phyloP scores from a whole-genome alignment of 225 moss, liverwort and hornwort species.

The Physcomitrellopsis africana region DNA sequence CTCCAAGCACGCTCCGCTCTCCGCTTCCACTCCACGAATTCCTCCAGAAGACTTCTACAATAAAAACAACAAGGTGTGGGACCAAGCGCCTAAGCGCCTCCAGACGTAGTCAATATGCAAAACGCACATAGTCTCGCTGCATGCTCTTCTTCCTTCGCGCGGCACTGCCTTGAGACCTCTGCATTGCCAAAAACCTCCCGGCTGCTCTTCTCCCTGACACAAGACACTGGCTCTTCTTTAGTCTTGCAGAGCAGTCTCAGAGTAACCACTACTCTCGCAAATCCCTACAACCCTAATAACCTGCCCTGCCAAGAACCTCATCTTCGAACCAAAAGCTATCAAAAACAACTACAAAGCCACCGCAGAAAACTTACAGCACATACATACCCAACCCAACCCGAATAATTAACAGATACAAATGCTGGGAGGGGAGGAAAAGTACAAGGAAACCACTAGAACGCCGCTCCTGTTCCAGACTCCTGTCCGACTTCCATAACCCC shows the following conservation, averaged over 20 bases:
- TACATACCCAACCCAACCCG: not conserved
- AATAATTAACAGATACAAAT: not conserved
- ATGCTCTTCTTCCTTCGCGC: conserved; percentile 20
- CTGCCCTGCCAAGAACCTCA: conserved; percentile 25
- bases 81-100: not conserved
- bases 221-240: not conserved
- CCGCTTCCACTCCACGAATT: conserved; percentile 6
- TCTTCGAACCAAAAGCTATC: conserved; percentile 1
- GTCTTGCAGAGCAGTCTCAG: not conserved
- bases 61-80: not conserved
- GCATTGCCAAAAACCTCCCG: conserved; percentile 24
- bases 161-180: conserved; percentile 28
- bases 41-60: not conserved
- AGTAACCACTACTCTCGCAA: conserved; percentile 5
- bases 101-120: conserved; percentile 12
- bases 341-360: not conserved
- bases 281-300: conserved; percentile 36
- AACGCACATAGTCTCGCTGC: conserved; percentile 14
- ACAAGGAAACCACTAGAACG: not conserved
- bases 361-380: not conserved
- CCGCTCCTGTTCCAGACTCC: not conserved
- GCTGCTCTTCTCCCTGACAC: not conserved
- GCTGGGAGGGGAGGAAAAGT: not conserved
- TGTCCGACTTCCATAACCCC: not conserved
- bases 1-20: conserved; percentile 13